A percentile compares a stretch with the other conserved stretches of the same genome.
These are phyloP conservation scores for Chiua virens DNA, from an alignment of 768 basidiomycete genomes.

Conservation along the genomic window DNA sequence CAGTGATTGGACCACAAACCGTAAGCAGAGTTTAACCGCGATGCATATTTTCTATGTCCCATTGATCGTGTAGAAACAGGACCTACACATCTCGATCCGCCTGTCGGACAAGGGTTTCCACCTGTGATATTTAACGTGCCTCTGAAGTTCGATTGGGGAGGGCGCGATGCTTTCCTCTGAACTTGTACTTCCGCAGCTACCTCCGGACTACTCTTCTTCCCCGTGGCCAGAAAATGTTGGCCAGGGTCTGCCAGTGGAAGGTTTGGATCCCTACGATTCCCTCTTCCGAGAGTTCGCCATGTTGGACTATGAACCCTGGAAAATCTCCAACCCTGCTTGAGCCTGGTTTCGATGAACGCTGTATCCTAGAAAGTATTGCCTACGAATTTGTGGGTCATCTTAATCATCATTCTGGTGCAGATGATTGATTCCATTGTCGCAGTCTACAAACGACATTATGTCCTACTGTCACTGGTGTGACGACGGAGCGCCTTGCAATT, in stretches of 20 bases:
- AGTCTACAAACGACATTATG: background rate
- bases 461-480: conserved; percentile 9
- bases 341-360: background rate
- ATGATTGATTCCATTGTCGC: background rate
- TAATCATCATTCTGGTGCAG: background rate
- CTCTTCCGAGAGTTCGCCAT: background rate
- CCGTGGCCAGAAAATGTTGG: background rate
- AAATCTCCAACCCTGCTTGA: background rate
- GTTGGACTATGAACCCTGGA: background rate
- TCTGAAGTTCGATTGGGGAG: background rate
- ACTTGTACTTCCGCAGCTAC: background rate
- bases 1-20: background rate
- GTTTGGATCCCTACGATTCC: background rate
- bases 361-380: background rate
- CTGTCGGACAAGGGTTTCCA: background rate
- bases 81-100: background rate
- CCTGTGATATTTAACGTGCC: too few species aligned
- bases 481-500: conserved; percentile 8
- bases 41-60: background rate
- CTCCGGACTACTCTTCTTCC: background rate
- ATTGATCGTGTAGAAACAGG: background rate
- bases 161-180: background rate
- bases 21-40: conserved; percentile 4
- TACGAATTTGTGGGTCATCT: conserved; percentile 2
- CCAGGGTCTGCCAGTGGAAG: background rate